Conservation (phyloP, 306 rosid species). For the Inga laurina region DNA sequence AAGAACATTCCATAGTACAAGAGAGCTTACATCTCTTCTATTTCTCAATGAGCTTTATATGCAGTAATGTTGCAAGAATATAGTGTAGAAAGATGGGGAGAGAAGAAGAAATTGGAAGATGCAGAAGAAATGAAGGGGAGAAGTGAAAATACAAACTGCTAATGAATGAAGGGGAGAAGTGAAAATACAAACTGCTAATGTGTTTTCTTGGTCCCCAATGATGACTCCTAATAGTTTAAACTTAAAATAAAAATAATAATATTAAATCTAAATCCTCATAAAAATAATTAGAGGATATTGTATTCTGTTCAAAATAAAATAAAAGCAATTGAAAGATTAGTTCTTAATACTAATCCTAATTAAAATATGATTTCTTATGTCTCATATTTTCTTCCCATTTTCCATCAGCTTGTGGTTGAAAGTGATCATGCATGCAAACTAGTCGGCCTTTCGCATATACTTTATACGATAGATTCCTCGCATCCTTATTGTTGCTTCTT, state of each 20-base stretch:
- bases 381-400: background rate
- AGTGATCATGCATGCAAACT: background rate
- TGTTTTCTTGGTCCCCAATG: background rate
- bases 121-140: background rate
- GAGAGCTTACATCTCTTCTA: background rate
- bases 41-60: background rate
- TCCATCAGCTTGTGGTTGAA: background rate
- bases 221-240: background rate
- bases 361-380: background rate
- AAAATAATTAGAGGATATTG: background rate
- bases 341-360: background rate
- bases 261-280: background rate
- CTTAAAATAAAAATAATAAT: background rate
- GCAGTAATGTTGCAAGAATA: background rate
- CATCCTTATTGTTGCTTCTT: constrained; percentile 7
- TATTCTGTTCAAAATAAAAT: background rate
- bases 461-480: background rate
- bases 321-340: background rate
- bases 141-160: background rate
- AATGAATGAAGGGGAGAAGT: background rate
- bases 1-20: background rate
- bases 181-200: background rate
- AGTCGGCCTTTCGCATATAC: background rate
- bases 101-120: background rate
- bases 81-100: background rate